These are phyloP conservation scores for Agrocybe chaxingu DNA, from an alignment of 768 basidiomycete species.

Conservation along the genomic window DNA sequence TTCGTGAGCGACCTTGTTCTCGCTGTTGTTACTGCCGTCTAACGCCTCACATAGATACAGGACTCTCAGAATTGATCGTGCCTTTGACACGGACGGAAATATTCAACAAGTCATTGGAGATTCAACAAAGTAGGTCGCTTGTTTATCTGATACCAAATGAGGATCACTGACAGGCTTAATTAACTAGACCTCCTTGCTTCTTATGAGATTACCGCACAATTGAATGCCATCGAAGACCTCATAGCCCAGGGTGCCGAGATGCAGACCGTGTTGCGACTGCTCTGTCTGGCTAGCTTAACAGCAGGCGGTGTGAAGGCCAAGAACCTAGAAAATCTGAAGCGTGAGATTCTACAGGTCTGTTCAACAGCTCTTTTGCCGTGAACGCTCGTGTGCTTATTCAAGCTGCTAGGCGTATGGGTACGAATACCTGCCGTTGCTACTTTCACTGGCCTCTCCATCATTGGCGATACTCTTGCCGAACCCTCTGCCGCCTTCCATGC, in stretches of 20 bases:
- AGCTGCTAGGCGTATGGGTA: constrained; percentile 66
- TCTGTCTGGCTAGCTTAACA: constrained; percentile 85
- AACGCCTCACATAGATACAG: constrained; percentile 64
- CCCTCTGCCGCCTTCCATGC: constrained; percentile 55
- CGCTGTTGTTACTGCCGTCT: constrained; percentile 56
- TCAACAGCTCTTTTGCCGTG: constrained; percentile 10
- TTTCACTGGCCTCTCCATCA: constrained; percentile 63
- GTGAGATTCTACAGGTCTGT: constrained; percentile 80
- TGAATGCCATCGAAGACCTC: constrained; percentile 86
- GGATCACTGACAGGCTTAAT: constrained; percentile 1
- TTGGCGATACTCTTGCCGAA: constrained; percentile 66
- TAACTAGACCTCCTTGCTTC: constrained; percentile 86
- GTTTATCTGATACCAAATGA: constrained; percentile 1
- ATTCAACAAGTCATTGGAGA: constrained; percentile 90
- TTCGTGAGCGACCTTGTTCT: constrained; percentile 59
- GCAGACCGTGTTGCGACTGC: constrained; percentile 70
- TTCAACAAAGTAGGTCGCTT: constrained; percentile 80
- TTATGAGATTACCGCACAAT: constrained; percentile 77
- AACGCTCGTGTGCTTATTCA: constrained; percentile 31
- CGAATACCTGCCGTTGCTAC: constrained; percentile 62
- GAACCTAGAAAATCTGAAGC: constrained; percentile 81
- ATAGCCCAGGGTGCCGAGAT: constrained; percentile 85
- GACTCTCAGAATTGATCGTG: constrained; percentile 87
- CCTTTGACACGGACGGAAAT: constrained; percentile 80
- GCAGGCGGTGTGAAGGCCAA: constrained; percentile 86